Evolutionary conservation across 1,284 basidiomycete genomes (phyloP), one percentile per base, ranked within the genome.

Genomic region (Ustilago curta): DNA sequence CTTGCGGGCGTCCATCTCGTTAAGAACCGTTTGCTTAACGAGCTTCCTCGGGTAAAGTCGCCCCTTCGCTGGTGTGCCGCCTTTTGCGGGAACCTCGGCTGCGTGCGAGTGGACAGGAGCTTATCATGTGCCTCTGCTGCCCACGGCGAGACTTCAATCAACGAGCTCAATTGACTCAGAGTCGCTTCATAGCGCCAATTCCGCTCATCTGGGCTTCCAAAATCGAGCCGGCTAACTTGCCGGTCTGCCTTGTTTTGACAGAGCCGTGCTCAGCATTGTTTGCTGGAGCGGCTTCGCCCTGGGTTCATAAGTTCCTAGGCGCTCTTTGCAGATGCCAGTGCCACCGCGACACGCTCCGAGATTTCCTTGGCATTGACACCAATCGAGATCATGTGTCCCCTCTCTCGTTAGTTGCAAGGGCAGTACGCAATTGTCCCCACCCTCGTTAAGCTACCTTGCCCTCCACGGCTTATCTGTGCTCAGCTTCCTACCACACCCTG

Each of bases 361-460:
- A 16, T 48, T 32, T 11, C 32, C 48, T 49, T 49, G 48, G 45
- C 31, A 32, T 32, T 32, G 31, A 4, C 44, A 25, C 23, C 25
- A 25, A 5, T 16, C 44, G 21, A 27, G 44, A 45, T 45, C 44
- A 47, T 47, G 45, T 47, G 45, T 8, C 39, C 25, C n/a, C n/a
- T n/a, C 44, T 7, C 25, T 18, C 11, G 19, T 45, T 21, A 14
- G 21, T 21, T n/a, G 18, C 19, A 37, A 27, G 21, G 9, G n/a
- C 25, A n/a, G 39, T 9, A 42, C 37, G 18, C 16, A 53, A 42
- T 29, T 40, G 39, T n/a, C 37, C 51, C 43, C 44, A 9, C 32
- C 59, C 59, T 62, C 66, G 66, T 69, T 62, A 58, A 69, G 59
- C 59, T 53, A 50, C 29, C 9, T 9, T 39, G 14, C 8, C 9